A percentile compares a stretch with the other conserved stretches of the same genome.
phyloP scores from a whole-genome alignment of 2,329 filamentous ascomycete species.

The Calonectria pauciramosa region DNA sequence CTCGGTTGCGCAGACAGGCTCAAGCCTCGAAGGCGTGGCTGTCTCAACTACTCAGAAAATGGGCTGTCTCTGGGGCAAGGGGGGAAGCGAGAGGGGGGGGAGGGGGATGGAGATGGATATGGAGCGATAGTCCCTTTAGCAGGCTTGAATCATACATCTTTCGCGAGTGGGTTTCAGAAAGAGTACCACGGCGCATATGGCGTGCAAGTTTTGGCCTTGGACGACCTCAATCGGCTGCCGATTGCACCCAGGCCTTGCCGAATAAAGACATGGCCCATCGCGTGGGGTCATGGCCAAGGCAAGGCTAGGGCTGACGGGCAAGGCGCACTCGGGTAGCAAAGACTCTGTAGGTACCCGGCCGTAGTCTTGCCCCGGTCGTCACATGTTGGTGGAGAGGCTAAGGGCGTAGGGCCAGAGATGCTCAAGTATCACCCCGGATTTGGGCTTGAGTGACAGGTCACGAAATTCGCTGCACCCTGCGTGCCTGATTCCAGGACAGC shows the following conservation, averaged over 20 bases:
- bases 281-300: conserved; percentile 36
- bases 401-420: not conserved
- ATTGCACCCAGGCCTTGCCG: not conserved
- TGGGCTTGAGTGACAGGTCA: conserved; percentile 34
- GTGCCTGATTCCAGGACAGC: conserved; percentile 24
- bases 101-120: not conserved
- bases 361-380: conserved; percentile 36
- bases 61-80: not conserved
- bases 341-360: conserved; percentile 40
- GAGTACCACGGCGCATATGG: not conserved
- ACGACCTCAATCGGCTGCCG: not conserved
- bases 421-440: conserved; percentile 42
- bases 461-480: conserved; percentile 18
- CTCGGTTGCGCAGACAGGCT: not conserved
- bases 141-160: not conserved
- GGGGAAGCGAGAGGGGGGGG: not conserved
- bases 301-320: conserved; percentile 41
- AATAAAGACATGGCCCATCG: conserved; percentile 14
- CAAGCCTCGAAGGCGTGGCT: not conserved
- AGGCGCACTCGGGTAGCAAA: conserved; percentile 18
- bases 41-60: not conserved
- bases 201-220: not conserved
- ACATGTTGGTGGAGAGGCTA: conserved; percentile 41
- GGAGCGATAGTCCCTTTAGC: not conserved
- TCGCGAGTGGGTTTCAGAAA: conserved; percentile 6